Percentiles rank a stretch among this genome's conserved stretches.
Evolutionary conservation across 345 rosid species (phyloP).

Genomic region (Acer yangbiense): DNA sequence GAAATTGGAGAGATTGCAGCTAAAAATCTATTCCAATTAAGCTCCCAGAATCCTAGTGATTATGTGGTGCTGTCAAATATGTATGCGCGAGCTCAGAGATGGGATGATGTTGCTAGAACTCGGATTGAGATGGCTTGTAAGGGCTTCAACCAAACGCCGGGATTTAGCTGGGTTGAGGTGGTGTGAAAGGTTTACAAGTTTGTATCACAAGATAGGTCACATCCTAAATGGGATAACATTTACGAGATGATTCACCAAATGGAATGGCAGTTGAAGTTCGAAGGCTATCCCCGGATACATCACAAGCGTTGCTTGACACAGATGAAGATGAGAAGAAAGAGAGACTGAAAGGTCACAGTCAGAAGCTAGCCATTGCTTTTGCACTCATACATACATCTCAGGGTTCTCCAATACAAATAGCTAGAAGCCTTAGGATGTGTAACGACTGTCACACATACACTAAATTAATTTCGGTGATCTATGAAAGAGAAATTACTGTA

Average conservation of each 20-base stretch:
- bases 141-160: conserved; percentile 51
- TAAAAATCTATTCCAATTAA: conserved; percentile 34
- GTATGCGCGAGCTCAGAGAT: conserved; percentile 53
- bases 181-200: conserved; percentile 50
- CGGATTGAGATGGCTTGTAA: conserved; percentile 41
- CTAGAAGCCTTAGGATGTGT: conserved; percentile 77
- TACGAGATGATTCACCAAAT: conserved; percentile 74
- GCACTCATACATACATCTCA: conserved; percentile 57
- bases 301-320: conserved; percentile 53
- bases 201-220: conserved; percentile 59
- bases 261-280: conserved; percentile 86
- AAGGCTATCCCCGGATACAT: conserved; percentile 66
- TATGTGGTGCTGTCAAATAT: conserved; percentile 53
- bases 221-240: conserved; percentile 36
- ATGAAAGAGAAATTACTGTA: conserved; percentile 59
- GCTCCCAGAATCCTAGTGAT: conserved; percentile 55
- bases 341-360: conserved; percentile 73
- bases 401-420: conserved; percentile 56
- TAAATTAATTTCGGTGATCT: conserved; percentile 59
- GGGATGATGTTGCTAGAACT: conserved; percentile 55
- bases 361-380: conserved; percentile 73
- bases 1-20: conserved; percentile 59
- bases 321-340: conserved; percentile 67
- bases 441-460: conserved; percentile 76
- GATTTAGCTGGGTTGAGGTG: conserved; percentile 59